Conservation (phyloP, 352 stramenopile species). For the Pilasporangium apinafurcum region DNA sequence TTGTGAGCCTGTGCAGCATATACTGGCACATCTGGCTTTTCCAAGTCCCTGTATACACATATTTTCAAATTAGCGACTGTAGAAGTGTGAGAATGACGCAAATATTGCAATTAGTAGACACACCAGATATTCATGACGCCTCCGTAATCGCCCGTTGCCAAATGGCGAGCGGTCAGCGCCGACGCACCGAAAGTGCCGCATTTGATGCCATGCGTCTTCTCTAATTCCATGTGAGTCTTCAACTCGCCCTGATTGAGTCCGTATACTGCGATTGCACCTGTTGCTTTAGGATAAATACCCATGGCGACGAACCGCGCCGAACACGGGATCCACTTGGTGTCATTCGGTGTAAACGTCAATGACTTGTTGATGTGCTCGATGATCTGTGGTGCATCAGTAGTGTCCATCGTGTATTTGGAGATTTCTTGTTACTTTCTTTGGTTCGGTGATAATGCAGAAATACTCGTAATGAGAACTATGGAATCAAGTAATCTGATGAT, state of each 20-base stretch:
- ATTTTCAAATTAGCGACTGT: background rate
- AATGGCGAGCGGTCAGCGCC: slow-evolving; percentile 79
- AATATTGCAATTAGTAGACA: background rate
- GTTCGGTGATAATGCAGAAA: too few relatives aligned
- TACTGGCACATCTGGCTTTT: slow-evolving; percentile 67
- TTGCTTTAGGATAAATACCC: slow-evolving; percentile 92
- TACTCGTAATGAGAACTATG: too few relatives aligned
- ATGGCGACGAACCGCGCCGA: slow-evolving; percentile 90
- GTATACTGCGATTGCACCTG: slow-evolving; percentile 89
- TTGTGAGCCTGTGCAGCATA: slow-evolving; percentile 90
- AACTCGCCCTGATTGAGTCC: slow-evolving; percentile 87
- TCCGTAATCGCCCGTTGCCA: slow-evolving; percentile 79
- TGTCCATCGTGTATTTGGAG: slow-evolving; percentile 94
- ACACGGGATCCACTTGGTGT: slow-evolving; percentile 93
- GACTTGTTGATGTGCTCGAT: slow-evolving; percentile 95
- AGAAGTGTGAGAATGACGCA: background rate
- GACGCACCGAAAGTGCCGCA: slow-evolving; percentile 95
- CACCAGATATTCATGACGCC: slow-evolving; percentile 77
- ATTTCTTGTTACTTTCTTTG: too few relatives aligned
- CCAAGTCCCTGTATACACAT: slow-evolving; percentile 59
- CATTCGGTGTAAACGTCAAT: slow-evolving; percentile 92
- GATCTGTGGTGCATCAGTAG: slow-evolving; percentile 93
- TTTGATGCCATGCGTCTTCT: slow-evolving; percentile 92
- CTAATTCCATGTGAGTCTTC: slow-evolving; percentile 51
- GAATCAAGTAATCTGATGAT: too few relatives aligned